These are phyloP conservation scores for Debaryomyces nepalensis DNA, from an alignment of 1,139 yeast species.

Conservation along the genomic window DNA sequence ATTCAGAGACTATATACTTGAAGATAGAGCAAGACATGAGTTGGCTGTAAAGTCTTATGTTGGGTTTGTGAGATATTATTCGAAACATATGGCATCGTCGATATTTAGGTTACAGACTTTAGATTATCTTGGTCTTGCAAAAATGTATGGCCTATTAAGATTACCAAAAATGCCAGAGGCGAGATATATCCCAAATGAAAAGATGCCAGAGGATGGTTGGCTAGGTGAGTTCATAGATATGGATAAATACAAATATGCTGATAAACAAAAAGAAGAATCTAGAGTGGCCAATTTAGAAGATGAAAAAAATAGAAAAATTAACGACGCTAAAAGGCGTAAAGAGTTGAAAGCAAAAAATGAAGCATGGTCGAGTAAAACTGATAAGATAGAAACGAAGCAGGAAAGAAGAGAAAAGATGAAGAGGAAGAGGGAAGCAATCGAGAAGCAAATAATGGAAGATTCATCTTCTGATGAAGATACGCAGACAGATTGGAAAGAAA, in stretches of 20 bases:
- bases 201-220: slow-evolving; percentile 73
- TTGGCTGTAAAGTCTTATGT: slow-evolving; percentile 79
- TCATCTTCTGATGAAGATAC: slow-evolving; percentile 57
- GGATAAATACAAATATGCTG: slow-evolving; percentile 68
- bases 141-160: slow-evolving; percentile 77
- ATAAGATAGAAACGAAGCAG: slow-evolving; percentile 63
- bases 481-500: slow-evolving; percentile 85
- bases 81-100: slow-evolving; percentile 89
- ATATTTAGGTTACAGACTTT: slow-evolving; percentile 77
- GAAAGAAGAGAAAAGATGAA: slow-evolving; percentile 68
- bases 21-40: slow-evolving; percentile 82
- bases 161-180: slow-evolving; percentile 96
- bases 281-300: slow-evolving; percentile 63
- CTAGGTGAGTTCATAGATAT: slow-evolving; percentile 62
- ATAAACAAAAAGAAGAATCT: slow-evolving; percentile 63
- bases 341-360: slow-evolving; percentile 57
- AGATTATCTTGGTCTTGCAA: slow-evolving; percentile 75
- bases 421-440: slow-evolving; percentile 65
- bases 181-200: slow-evolving; percentile 49
- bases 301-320: slow-evolving; percentile 46
- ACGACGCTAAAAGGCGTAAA: slow-evolving; percentile 53
- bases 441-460: slow-evolving; percentile 55
- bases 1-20: slow-evolving; percentile 62
- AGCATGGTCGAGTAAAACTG: slow-evolving; percentile 80
- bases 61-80: slow-evolving; percentile 80